Conservation (phyloP, 176 grass and related monocot genomes). For the Stipa capillata region DNA sequence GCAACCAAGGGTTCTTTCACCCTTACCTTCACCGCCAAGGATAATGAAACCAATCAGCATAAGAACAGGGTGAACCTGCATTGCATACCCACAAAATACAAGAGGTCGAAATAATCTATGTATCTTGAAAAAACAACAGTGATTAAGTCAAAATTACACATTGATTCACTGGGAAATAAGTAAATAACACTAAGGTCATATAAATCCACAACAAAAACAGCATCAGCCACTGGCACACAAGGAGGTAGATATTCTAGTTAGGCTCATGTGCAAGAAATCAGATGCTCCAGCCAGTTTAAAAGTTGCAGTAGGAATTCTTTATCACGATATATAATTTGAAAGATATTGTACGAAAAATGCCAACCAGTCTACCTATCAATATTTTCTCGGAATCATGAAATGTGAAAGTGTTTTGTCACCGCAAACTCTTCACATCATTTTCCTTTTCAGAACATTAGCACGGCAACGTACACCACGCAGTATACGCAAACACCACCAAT, state of each 20-base stretch:
- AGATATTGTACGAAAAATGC: not conserved
- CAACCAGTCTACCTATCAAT: too few relatives aligned
- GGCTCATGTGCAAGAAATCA: not conserved
- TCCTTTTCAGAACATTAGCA: too few relatives aligned
- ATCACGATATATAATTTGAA: too few relatives aligned
- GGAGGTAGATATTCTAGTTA: not conserved
- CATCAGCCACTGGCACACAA: not conserved
- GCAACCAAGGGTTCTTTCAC: not conserved
- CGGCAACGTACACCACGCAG: not conserved
- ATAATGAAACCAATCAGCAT: slow-evolving; percentile 95
- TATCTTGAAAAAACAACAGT: not conserved
- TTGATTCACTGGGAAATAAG: not conserved
- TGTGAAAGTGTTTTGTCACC: not conserved
- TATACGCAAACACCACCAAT: not conserved
- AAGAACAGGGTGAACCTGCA: slow-evolving; percentile 86
- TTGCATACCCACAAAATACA: not conserved
- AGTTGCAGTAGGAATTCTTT: too few relatives aligned
- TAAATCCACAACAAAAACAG: not conserved
- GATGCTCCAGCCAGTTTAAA: not conserved
- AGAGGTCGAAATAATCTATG: not conserved
- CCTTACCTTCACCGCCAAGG: slow-evolving; percentile 78
- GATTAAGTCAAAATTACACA: not conserved
- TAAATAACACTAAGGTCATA: not conserved
- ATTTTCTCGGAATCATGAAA: too few relatives aligned
- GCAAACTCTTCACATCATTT: not conserved